phyloP scores from a whole-genome alignment of 805 yeast species.

The Lipomyces chichibuensis region DNA sequence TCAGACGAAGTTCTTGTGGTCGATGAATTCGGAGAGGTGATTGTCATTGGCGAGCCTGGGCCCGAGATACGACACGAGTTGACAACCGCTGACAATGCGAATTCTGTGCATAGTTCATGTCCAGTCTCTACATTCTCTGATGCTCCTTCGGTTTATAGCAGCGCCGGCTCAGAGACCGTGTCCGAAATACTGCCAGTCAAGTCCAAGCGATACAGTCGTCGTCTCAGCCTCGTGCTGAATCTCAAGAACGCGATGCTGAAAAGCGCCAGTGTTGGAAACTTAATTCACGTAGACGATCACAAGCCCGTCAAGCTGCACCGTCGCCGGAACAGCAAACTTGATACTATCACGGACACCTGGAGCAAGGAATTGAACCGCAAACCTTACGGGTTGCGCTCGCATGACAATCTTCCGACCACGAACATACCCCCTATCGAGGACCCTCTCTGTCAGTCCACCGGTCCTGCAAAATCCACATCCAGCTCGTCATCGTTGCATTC shows the following conservation, averaged over 20 bases:
- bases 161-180: not conserved
- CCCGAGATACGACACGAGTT: conserved; percentile 38
- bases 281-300: conserved; percentile 6
- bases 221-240: conserved; percentile 17
- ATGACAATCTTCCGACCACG: conserved; percentile 6
- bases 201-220: conserved; percentile 5
- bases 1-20: conserved; percentile 26
- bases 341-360: conserved; percentile 11
- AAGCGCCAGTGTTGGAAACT: conserved; percentile 25
- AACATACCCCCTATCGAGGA: not conserved
- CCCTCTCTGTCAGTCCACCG: conserved; percentile 17
- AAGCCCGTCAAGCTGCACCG: not conserved
- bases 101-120: conserved; percentile 23
- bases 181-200: not conserved
- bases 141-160: not conserved
- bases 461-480: conserved; percentile 2
- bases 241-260: conserved; percentile 27
- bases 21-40: conserved; percentile 27
- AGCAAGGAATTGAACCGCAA: not conserved
- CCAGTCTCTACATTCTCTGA: conserved; percentile 20
- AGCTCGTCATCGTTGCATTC: conserved; percentile 3
- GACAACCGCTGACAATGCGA: not conserved
- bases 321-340: not conserved
- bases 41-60: conserved; percentile 42
- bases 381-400: conserved; percentile 1